Evolutionary conservation across 345 rosid genomes (phyloP), one percentile per base, ranked within the genome.

Genomic region (Eucalyptus pauciflora): DNA sequence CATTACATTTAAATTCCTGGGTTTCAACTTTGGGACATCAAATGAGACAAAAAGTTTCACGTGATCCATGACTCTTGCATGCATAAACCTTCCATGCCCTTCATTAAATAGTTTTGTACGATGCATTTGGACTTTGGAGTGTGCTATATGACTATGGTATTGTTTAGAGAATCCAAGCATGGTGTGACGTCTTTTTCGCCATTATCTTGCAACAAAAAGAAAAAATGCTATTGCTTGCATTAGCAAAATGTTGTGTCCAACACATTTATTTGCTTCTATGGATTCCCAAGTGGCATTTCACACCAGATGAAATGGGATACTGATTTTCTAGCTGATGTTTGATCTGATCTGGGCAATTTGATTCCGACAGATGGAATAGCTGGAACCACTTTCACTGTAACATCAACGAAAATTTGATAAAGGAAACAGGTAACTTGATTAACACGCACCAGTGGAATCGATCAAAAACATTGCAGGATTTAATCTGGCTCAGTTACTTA

Each of bases 311-410:
- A 60, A 60, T 60, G 33, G 69, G 31, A 60, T 27, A 13, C 69
- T 64, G 37, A 64, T 37, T 37, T 71, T 71, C 27, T 71, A 37
- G 4, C 83, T 71, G 29, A 37, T 76, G 27, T 76, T 6, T 41
- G 48, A 76, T 76, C 15, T 76, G 9, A 76, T 76, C 12, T 76
- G 15, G 8, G 8, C 83, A 76, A 76, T 41, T 76, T 37, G 27
- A 76, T 76, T 76, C 8, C 7, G 5, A 29, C 93, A 95, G 96
- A 89, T 94, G 96, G 96, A 95, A 94, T 80, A 95, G 93, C 87
- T 95, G 95, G 95, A 95, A 95, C 88, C 96, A 89, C 87, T 95
- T 95, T 67, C 64, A 51, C 1, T 94, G 96, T 33, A 3, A 93
- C 22, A 92, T 94, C 76, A 88, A 94, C 20, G 96, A 94, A 89